Base-by-base conservation (phyloP, 2,329 filamentous ascomycete species). In the Xylaria sp. region DNA sequence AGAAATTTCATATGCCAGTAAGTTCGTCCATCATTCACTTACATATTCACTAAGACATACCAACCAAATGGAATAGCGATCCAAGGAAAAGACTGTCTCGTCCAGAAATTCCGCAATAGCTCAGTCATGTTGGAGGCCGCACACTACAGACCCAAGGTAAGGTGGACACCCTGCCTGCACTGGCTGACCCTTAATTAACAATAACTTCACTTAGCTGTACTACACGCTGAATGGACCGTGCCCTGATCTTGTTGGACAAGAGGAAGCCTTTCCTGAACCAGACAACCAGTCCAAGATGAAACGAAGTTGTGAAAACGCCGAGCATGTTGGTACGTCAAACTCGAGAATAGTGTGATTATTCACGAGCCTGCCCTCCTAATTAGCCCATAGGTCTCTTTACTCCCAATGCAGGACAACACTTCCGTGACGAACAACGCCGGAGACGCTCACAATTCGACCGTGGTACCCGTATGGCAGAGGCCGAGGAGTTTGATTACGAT, bases 31-130 rank as follows among this genome's bases (percentile, higher is more conserved):
- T 5, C 27, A 22, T 29, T 13, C 11, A 39, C 5, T 11, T 58
- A 11, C 22, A 10, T 47, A 31, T 31, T 36, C 58, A 33, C n/a
- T 3, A 22, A 20, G 44, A 3, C 4, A 36, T 69, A 54, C 75
- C 81, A 62, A 82, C 57, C 59, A 22, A 2, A 25, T 61, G 25
- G 22, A 55, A 47, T 64, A 94, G 92, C 94, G 13, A 95, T 97
- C 66, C 96, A 99, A 82, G 96, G 96, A 51, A 91, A 91, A 69
- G 94, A 97, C 75, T 95, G 93, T 70, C 85, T 98, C 0, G 88
- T 97, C 6, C 92, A 96, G 78, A 97, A 98, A 77, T 99, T 99
- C 76, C 90, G 96, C 39, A 99, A 99, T 81, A 97, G 93, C 44
- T 95, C 93, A 0, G 94, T 99, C 33, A 97, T 98, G 93, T 84